Evolutionary conservation across 805 yeast species (phyloP).

Genomic region (Diddensiella transvaalensis): DNA sequence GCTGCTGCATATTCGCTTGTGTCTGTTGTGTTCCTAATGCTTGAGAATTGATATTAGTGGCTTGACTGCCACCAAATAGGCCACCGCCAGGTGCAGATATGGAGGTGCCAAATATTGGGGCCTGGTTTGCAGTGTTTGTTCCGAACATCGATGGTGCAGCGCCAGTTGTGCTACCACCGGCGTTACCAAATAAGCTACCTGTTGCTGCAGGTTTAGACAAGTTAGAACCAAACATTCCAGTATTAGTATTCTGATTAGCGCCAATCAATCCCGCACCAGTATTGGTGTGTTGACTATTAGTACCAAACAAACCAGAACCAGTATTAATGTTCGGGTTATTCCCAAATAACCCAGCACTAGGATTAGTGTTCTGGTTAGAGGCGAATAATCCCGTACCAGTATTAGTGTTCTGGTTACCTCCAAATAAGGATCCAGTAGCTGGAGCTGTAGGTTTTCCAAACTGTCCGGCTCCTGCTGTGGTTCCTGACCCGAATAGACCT

Average conservation of each 20-base stretch:
- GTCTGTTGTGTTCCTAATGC: constrained; percentile 1
- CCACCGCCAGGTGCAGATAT: neutral
- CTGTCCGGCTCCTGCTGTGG: constrained; percentile 12
- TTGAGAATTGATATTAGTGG: neutral
- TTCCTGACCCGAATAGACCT: too few species aligned
- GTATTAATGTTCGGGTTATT: constrained; percentile 9
- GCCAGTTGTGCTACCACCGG: neutral
- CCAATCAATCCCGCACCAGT: neutral
- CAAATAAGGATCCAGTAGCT: constrained; percentile 18
- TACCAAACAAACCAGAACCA: constrained; percentile 7
- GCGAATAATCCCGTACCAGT: neutral
- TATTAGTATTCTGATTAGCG: neutral
- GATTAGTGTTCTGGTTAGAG: constrained; percentile 10
- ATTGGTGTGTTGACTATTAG: neutral
- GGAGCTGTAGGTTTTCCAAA: constrained; percentile 22
- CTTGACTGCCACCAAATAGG: neutral
- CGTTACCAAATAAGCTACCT: constrained; percentile 6
- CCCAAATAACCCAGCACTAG: constrained; percentile 25
- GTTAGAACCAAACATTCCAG: constrained; percentile 2
- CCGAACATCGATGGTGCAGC: neutral
- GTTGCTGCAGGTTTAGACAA: neutral
- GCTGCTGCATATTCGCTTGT: neutral
- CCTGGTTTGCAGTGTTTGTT: constrained; percentile 13
- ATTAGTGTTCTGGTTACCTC: constrained; percentile 1
- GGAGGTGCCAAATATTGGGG: neutral